Evolutionary conservation across 345 rosid genomes (phyloP), one percentile per base, ranked within the genome.

Genomic region (Draba incana): DNA sequence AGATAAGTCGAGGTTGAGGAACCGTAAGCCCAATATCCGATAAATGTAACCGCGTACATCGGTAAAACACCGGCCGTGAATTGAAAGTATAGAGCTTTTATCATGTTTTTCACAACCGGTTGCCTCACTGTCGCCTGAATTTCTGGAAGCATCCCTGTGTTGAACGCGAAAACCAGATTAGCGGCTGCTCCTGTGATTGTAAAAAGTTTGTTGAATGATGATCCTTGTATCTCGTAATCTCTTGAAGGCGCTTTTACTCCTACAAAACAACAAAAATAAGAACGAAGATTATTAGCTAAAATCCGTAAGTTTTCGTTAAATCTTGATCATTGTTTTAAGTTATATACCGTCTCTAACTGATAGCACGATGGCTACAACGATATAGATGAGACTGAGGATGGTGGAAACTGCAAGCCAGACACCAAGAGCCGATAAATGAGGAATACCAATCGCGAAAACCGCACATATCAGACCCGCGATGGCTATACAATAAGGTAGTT

Each of bases 21-120:
- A n/a, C 99, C 99, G 25, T 94, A 94, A 2, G 99, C 99, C 99
- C 99, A 94, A 42, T 94, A 94, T 13, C 97, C 99, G 0, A 84
- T 70, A 39, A 86, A 86, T 4, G 92, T 75, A 62, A 91, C 88
- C 0, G 86, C 85, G 55, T 76, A 89, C 88, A 94, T 68, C 0
- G 97, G 97, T 30, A 91, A 35, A 57, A 83, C 79, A 58, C 99
- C 99, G 0, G 79, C 73, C 6, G 90, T 73, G 83, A 94, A 91
- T 52, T 91, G 99, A 62, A 91, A 85, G 78, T 87, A 87, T 24
- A 91, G 78, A 76, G 92, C 95, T 43, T 89, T 91, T 85, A 86
- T 47, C 96, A 87, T 91, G 82, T 94, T 94, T 35, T 69, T 70
- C 3, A 91, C 92, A 15, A 83, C 96, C 0, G 97, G 99, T 20